A percentile compares a stretch with the other conserved stretches of the same genome.
Evolutionary conservation across 2,329 filamentous ascomycete species (phyloP).

Genomic region (Sporothrix phasma): DNA sequence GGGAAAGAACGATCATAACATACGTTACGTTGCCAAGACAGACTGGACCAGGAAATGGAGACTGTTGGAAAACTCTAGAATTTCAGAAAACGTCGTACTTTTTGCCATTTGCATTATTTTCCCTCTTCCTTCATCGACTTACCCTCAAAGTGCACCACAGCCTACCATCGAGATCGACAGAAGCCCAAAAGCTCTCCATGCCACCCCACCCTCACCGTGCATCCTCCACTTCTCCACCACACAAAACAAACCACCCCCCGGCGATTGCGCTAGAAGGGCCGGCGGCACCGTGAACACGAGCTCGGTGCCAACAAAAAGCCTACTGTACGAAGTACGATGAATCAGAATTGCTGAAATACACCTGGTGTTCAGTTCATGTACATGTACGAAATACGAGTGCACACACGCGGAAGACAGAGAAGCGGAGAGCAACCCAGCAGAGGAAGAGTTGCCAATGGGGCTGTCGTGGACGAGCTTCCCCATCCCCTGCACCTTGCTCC

Average conservation of each 20-base stretch:
- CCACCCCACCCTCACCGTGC: background rate
- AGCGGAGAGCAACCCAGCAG: background rate
- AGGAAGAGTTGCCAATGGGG: background rate
- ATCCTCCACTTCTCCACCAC: background rate
- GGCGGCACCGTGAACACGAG: constrained; percentile 12
- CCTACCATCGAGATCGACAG: background rate
- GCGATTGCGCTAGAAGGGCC: constrained; percentile 5
- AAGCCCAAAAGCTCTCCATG: background rate
- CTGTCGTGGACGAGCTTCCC: too few species aligned
- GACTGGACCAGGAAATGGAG: background rate
- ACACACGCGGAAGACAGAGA: background rate
- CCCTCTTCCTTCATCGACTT: background rate
- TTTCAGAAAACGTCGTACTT: background rate
- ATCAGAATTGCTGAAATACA: background rate
- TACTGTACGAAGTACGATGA: too few species aligned
- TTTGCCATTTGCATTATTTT: background rate
- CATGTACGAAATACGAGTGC: too few species aligned
- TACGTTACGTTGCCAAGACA: background rate
- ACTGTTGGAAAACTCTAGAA: background rate
- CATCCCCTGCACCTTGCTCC: too few species aligned
- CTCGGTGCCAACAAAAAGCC: background rate
- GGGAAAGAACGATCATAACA: background rate
- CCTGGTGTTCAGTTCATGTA: too few species aligned
- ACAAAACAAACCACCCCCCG: background rate
- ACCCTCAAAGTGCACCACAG: background rate